phyloP scores from a whole-genome alignment of 257 asterid species.

The Primulina huaijiensis region DNA sequence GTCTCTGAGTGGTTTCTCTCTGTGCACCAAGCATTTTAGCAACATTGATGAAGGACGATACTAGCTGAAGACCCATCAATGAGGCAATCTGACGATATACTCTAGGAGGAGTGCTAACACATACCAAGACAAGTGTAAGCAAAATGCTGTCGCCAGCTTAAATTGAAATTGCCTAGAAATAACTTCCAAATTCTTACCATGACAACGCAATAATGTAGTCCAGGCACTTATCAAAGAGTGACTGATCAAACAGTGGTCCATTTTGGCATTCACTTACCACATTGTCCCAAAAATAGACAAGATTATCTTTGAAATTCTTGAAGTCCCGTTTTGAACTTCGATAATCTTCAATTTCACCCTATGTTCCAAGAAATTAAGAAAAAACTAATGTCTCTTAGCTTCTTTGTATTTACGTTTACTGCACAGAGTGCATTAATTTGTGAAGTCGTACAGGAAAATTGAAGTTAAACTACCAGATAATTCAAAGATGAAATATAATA shows the following conservation, averaged over 20 bases:
- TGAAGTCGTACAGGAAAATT: conserved; percentile 5
- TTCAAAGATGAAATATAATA: conserved; percentile 7
- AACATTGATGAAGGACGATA: conserved; percentile 87
- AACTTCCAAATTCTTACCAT: conserved; percentile 55
- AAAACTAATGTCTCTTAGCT: conserved; percentile 24
- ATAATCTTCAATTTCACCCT: conserved; percentile 96
- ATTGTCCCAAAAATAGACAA: conserved; percentile 76
- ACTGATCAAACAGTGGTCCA: conserved; percentile 90
- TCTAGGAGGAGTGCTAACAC: conserved; percentile 95
- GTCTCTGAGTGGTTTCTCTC: conserved; percentile 94
- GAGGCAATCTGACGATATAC: conserved; percentile 88
- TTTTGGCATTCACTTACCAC: conserved; percentile 86
- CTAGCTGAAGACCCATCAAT: conserved; percentile 95
- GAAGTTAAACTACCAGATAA: not conserved
- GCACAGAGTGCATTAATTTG: conserved; percentile 9
- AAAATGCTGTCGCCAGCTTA: conserved; percentile 21
- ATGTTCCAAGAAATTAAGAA: conserved; percentile 40
- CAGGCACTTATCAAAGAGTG: conserved; percentile 81
- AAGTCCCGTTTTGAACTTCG: conserved; percentile 86
- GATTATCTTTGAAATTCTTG: conserved; percentile 90
- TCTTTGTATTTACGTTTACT: conserved; percentile 9
- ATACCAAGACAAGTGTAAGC: conserved; percentile 31
- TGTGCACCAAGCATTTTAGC: conserved; percentile 84
- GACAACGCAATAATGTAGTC: conserved; percentile 97
- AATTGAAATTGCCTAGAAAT: conserved; percentile 13